A percentile compares a stretch with the other conserved stretches of the same genome.
These are phyloP conservation scores for Daucus carota DNA, from an alignment of 129 eudicot species.

Conservation along the genomic window DNA sequence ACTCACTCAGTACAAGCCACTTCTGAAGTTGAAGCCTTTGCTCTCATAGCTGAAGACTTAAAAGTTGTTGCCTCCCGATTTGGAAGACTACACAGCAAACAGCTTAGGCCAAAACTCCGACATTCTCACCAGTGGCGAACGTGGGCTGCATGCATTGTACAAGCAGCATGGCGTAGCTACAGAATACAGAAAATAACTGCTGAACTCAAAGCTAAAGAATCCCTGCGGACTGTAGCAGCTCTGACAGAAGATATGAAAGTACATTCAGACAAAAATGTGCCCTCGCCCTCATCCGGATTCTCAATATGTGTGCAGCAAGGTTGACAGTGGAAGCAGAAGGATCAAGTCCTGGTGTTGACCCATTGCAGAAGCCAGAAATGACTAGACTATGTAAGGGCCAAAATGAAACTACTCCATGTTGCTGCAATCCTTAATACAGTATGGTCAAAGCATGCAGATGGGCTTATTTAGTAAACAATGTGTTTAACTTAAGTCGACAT, in stretches of 20 bases:
- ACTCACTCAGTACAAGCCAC: slow-evolving; percentile 54
- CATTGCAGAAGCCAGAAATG: too few species aligned
- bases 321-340: too few species aligned
- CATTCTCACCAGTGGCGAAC: slow-evolving; percentile 87
- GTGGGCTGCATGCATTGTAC: slow-evolving; percentile 80
- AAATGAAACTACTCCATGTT: too few species aligned
- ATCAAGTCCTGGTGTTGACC: too few species aligned
- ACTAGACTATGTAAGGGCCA: too few species aligned
- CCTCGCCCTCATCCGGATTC: too few species aligned
- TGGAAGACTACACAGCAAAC: slow-evolving; percentile 69
- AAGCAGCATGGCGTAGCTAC: slow-evolving; percentile 70
- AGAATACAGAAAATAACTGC: slow-evolving; percentile 18
- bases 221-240: slow-evolving; percentile 20
- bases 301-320: too few species aligned
- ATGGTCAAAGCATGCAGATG: too few species aligned
- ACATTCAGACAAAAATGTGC: neutral
- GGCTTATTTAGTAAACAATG: too few species aligned
- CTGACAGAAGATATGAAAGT: slow-evolving; percentile 4
- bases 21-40: slow-evolving; percentile 79
- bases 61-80: slow-evolving; percentile 78
- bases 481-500: too few species aligned
- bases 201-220: slow-evolving; percentile 39
- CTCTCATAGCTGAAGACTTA: slow-evolving; percentile 64
- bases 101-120: slow-evolving; percentile 61
- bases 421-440: too few species aligned